A percentile compares a stretch with the other conserved stretches of the same genome.
phyloP scores from a whole-genome alignment of 176 grass and related monocot species.

The Zea mays region Zm-B73-REFERENCE-NAM-5.0 NC_050100.1:17172501-17173000 shows the following conservation, averaged over 20 bases:
- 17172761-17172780: not conserved
- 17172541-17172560: no score
- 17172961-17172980: no score
- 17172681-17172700: not conserved
- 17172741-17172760: not conserved
- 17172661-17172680: not conserved
- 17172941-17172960: no score
- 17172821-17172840: constrained; percentile 5
- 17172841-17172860: not conserved
- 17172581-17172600: not conserved
- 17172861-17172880: constrained; percentile 7
- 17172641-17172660: constrained; percentile 14
- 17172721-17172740: constrained; percentile 1
- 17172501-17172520: not conserved
- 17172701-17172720: not conserved
- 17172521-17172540: no score
- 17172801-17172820: constrained; percentile 1
- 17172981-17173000: no score
- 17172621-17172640: not conserved
- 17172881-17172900: no score
- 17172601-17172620: not conserved
- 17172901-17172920: no score
- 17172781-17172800: not conserved
- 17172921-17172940: no score
- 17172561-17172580: no score